These are phyloP conservation scores for Metschnikowia vanudenii DNA, from an alignment of 805 yeast species.

Conservation along the genomic window DNA sequence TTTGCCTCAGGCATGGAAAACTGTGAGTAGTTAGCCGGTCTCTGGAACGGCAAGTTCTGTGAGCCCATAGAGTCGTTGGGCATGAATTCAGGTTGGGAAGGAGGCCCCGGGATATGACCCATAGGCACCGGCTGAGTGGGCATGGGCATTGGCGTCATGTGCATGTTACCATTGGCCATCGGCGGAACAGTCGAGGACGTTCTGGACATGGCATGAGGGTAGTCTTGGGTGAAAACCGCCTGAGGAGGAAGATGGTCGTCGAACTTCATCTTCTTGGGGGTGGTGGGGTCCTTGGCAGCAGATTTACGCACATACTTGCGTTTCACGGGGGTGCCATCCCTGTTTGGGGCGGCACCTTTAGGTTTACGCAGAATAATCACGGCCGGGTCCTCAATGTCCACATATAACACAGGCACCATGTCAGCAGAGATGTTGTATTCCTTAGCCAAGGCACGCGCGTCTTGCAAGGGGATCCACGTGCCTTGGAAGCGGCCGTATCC, in stretches of 20 bases:
- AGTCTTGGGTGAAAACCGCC: slow-evolving; percentile 23
- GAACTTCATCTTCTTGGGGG: slow-evolving; percentile 42
- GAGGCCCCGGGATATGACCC: slow-evolving; percentile 11
- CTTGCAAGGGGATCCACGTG: slow-evolving; percentile 87
- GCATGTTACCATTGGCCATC: slow-evolving; percentile 9
- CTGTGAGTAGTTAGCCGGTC: neutral
- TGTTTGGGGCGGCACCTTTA: slow-evolving; percentile 26
- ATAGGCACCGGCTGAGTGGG: slow-evolving; percentile 3
- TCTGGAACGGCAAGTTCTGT: neutral
- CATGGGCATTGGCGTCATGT: slow-evolving; percentile 7
- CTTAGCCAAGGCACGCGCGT: slow-evolving; percentile 54
- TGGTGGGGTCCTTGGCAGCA: slow-evolving; percentile 52
- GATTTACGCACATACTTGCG: slow-evolving; percentile 52
- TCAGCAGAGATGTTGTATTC: slow-evolving; percentile 40
- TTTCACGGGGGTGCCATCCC: slow-evolving; percentile 43
- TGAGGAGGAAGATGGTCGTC: slow-evolving; percentile 23
- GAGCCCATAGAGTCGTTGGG: slow-evolving; percentile 9
- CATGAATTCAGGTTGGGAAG: slow-evolving; percentile 24
- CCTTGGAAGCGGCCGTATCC: slow-evolving; percentile 98
- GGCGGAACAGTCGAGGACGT: slow-evolving; percentile 3
- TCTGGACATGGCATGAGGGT: slow-evolving; percentile 11
- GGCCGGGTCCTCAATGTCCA: slow-evolving; percentile 37
- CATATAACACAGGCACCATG: slow-evolving; percentile 41
- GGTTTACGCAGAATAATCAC: slow-evolving; percentile 35
- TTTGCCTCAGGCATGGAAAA: neutral